Conservation (phyloP, 768 basidiomycete genomes). For the Lepiota venenata region DNA sequence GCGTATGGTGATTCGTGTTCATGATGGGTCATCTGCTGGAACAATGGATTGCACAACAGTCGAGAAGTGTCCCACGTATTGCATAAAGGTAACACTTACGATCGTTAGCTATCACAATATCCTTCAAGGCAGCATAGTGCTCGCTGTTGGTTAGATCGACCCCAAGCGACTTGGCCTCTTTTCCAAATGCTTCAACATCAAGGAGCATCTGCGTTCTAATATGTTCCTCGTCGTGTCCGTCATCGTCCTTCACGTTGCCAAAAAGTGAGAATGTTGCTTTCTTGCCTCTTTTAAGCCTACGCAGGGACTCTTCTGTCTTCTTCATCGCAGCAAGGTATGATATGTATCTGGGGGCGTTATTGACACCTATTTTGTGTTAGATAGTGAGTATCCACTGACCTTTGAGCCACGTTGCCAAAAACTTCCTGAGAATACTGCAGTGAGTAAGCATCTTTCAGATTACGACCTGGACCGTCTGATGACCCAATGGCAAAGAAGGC, state of each 20-base stretch:
- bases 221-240: slow-evolving; percentile 77
- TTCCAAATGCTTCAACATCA: slow-evolving; percentile 82
- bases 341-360: slow-evolving; percentile 55
- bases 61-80: background rate
- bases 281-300: slow-evolving; percentile 84
- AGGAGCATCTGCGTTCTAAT: slow-evolving; percentile 80
- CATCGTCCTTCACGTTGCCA: slow-evolving; percentile 61
- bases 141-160: slow-evolving; percentile 54
- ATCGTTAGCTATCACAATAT: slow-evolving; percentile 53
- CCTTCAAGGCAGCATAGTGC: slow-evolving; percentile 51
- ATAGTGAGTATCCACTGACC: slow-evolving; percentile 32
- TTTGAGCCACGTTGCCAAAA: slow-evolving; percentile 69
- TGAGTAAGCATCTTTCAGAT: slow-evolving; percentile 53
- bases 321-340: slow-evolving; percentile 79
- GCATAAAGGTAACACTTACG: slow-evolving; percentile 20
- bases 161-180: slow-evolving; percentile 69
- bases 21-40: background rate
- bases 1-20: too few species aligned
- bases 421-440: slow-evolving; percentile 53
- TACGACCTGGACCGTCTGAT: slow-evolving; percentile 55
- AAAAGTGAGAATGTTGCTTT: slow-evolving; percentile 80
- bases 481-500: slow-evolving; percentile 65
- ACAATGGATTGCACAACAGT: background rate
- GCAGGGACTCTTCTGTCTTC: slow-evolving; percentile 89
- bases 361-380: background rate